These are phyloP conservation scores for Aureobasidium sp. DNA, from an alignment of 2,329 filamentous ascomycete species.

Conservation along the genomic window DNA sequence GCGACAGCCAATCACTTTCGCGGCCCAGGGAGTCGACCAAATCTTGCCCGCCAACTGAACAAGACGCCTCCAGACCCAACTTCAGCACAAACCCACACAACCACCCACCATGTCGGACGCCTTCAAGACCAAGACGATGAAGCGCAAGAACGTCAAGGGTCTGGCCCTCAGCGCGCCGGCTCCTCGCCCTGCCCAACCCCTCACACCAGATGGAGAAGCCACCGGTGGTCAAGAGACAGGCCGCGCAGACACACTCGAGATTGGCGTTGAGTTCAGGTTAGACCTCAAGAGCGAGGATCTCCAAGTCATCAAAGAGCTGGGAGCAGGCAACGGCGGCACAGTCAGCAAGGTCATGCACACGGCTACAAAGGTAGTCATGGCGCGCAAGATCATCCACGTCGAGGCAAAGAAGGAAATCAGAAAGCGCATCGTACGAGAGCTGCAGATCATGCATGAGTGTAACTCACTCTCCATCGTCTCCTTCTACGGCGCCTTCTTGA, in stretches of 20 bases:
- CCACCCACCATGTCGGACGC: conserved; percentile 42
- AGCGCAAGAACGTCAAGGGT: conserved; percentile 98
- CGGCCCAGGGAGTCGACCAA: neutral
- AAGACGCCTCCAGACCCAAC: neutral
- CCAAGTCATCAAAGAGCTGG: conserved; percentile 86
- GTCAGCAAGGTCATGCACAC: conserved; percentile 97
- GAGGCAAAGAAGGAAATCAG: conserved; percentile 96
- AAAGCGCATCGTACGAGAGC: conserved; percentile 91
- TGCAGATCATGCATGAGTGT: conserved; percentile 97
- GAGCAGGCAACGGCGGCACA: conserved; percentile 91
- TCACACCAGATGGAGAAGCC: conserved; percentile 59
- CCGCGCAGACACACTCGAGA: conserved; percentile 69
- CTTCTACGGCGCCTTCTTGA: conserved; percentile 95
- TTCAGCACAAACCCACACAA: neutral
- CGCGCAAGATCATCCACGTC: conserved; percentile 76
- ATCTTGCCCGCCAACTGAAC: neutral
- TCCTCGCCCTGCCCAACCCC: conserved; percentile 60
- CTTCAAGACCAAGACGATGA: conserved; percentile 70
- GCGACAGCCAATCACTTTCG: conserved; percentile 2
- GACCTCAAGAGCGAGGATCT: conserved; percentile 88
- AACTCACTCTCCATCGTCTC: conserved; percentile 95
- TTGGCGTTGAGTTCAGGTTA: conserved; percentile 93
- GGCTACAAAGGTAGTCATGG: conserved; percentile 93
- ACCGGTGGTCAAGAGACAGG: conserved; percentile 51
- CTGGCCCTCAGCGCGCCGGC: conserved; percentile 75